Evolutionary conservation across 768 basidiomycete species (phyloP).

Genomic region (Tulasnella sp.): DNA sequence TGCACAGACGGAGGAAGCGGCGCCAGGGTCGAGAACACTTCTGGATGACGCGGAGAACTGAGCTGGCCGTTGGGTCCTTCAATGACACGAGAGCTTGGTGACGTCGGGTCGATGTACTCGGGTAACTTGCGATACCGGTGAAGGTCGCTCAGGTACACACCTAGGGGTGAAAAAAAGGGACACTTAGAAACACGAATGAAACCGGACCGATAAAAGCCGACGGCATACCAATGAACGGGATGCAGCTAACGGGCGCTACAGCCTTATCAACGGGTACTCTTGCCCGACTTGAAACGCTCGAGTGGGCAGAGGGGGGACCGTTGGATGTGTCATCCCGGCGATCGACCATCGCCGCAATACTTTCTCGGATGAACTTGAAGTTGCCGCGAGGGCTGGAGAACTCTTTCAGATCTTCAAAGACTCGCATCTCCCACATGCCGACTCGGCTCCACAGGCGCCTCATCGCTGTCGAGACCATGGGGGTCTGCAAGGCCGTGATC

Average conservation of each 20-base stretch:
- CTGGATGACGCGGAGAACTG: slow-evolving; percentile 67
- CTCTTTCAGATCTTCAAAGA: slow-evolving; percentile 65
- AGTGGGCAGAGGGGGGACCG: slow-evolving; percentile 39
- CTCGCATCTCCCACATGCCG: slow-evolving; percentile 64
- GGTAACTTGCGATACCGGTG: slow-evolving; percentile 63
- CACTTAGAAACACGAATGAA: not conserved
- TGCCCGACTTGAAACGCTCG: slow-evolving; percentile 36
- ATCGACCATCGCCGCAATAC: slow-evolving; percentile 61
- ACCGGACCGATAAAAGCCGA: not conserved
- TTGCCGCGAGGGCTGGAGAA: slow-evolving; percentile 63
- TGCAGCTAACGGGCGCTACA: slow-evolving; percentile 52
- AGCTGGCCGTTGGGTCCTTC: slow-evolving; percentile 62
- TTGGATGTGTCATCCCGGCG: slow-evolving; percentile 47
- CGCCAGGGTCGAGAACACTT: slow-evolving; percentile 70
- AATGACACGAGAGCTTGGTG: slow-evolving; percentile 65
- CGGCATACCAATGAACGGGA: slow-evolving; percentile 77
- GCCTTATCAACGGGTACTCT: slow-evolving; percentile 43
- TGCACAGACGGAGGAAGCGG: slow-evolving; percentile 73
- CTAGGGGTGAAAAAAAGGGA: slow-evolving; percentile 40
- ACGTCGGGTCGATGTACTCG: slow-evolving; percentile 78
- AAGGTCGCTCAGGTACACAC: slow-evolving; percentile 73
- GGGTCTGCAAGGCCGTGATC: slow-evolving; percentile 67
- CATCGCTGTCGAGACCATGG: slow-evolving; percentile 66
- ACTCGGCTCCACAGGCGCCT: slow-evolving; percentile 63
- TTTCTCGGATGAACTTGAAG: slow-evolving; percentile 69